phyloP scores from a whole-genome alignment of 1,139 yeast genomes.

The Scheffersomyces segobiensis region DNA sequence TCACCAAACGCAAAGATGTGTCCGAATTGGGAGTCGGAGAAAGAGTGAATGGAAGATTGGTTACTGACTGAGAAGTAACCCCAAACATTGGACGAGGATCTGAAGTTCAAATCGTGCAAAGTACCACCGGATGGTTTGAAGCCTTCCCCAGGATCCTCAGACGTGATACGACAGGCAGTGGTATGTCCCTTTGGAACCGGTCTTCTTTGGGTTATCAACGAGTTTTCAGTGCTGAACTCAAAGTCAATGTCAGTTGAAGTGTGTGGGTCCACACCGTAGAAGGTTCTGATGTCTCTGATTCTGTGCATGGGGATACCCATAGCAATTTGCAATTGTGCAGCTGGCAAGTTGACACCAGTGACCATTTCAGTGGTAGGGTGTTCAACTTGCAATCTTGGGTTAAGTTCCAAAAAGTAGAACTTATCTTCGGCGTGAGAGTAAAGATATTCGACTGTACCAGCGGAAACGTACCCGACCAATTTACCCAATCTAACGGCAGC shows the following conservation, averaged over 20 bases:
- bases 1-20: slow-evolving; percentile 99
- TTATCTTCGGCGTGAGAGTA: slow-evolving; percentile 93
- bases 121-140: slow-evolving; percentile 98
- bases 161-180: slow-evolving; percentile 97
- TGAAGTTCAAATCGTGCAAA: slow-evolving; percentile 90
- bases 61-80: slow-evolving; percentile 97
- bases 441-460: slow-evolving; percentile 97
- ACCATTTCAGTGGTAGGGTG: slow-evolving; percentile 99
- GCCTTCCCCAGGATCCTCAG: slow-evolving; percentile 99
- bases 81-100: slow-evolving; percentile 98
- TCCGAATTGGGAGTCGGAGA: slow-evolving; percentile 97
- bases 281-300: slow-evolving; percentile 85
- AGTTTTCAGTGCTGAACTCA: slow-evolving; percentile 73
- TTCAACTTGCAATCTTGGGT: slow-evolving; percentile 98
- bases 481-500: slow-evolving; percentile 97
- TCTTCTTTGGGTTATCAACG: slow-evolving; percentile 78
- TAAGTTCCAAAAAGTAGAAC: slow-evolving; percentile 91
- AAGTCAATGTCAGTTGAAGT: slow-evolving; percentile 88
- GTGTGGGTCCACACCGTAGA: slow-evolving; percentile 96
- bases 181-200: slow-evolving; percentile 98
- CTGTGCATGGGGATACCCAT: slow-evolving; percentile 99
- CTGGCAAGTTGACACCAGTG: slow-evolving; percentile 95
- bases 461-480: slow-evolving; percentile 95
- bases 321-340: slow-evolving; percentile 97
- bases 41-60: slow-evolving; percentile 95